These are phyloP conservation scores for Boletales sp. DNA, from an alignment of 768 basidiomycete genomes.

Conservation along the genomic window DNA sequence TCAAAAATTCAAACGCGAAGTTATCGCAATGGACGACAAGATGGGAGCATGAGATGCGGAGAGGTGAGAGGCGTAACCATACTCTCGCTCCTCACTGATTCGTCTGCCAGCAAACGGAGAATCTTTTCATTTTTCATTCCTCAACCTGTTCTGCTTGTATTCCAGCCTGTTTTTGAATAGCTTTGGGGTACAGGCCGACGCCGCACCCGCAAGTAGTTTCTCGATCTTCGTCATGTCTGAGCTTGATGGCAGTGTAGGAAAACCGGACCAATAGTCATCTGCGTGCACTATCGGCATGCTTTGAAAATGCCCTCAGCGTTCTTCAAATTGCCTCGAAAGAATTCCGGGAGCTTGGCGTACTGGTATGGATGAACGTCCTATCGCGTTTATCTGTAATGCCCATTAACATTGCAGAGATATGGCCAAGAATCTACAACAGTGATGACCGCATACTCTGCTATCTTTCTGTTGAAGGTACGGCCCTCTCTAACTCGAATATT, in stretches of 20 bases:
- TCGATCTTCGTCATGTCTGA: background rate
- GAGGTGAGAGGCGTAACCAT: conserved; percentile 41
- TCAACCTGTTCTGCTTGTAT: conserved; percentile 73
- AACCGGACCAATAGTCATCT: conserved; percentile 58
- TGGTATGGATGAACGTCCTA: conserved; percentile 52
- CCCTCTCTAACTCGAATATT: conserved; percentile 2
- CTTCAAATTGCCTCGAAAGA: conserved; percentile 71
- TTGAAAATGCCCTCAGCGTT: conserved; percentile 67
- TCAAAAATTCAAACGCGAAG: conserved; percentile 69
- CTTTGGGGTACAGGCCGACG: conserved; percentile 69
- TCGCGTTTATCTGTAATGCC: background rate
- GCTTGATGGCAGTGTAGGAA: conserved; percentile 35
- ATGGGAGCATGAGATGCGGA: conserved; percentile 73
- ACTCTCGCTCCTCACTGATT: conserved; percentile 4
- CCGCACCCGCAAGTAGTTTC: conserved; percentile 47
- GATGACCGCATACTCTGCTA: conserved; percentile 85
- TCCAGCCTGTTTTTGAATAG: conserved; percentile 82
- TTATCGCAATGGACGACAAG: conserved; percentile 67
- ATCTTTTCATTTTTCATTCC: conserved; percentile 71
- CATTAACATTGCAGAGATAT: conserved; percentile 54
- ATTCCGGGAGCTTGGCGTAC: conserved; percentile 68
- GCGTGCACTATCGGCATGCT: conserved; percentile 69
- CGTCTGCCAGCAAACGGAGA: conserved; percentile 57
- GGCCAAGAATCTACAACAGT: conserved; percentile 81
- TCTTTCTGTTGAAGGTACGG: conserved; percentile 69